Percentiles rank a stretch among this genome's conserved stretches.
Conservation (phyloP, 805 yeast species). For the Saccharomycopsis microspora region DNA sequence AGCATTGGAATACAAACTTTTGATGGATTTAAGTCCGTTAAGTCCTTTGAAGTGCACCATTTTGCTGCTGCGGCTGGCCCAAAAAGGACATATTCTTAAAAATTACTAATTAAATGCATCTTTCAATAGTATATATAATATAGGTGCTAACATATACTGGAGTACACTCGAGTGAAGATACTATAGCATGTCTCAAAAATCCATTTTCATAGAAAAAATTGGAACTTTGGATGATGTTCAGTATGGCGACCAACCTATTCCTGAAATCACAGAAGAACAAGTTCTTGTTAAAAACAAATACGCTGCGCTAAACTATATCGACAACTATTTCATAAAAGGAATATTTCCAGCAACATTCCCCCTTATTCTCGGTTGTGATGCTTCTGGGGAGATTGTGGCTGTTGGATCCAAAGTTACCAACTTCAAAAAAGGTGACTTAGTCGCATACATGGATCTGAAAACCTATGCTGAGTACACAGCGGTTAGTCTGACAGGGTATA, state of each 20-base stretch:
- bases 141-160: neutral
- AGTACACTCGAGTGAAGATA: neutral
- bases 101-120: too few species aligned
- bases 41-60: too few species aligned
- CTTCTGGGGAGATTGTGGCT: constrained; percentile 56
- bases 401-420: constrained; percentile 47
- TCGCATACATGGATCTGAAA: constrained; percentile 39
- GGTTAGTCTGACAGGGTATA: constrained; percentile 24
- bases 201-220: constrained; percentile 37
- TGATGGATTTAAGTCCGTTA: too few species aligned
- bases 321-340: constrained; percentile 73
- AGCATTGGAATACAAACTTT: too few species aligned
- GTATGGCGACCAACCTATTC: constrained; percentile 46
- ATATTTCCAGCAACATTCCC: constrained; percentile 57
- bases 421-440: constrained; percentile 57
- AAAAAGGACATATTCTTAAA: too few species aligned
- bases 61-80: too few species aligned
- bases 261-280: constrained; percentile 42
- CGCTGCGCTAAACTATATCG: constrained; percentile 77
- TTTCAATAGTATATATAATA: too few species aligned
- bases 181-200: constrained; percentile 34
- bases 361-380: constrained; percentile 59
- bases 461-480: constrained; percentile 72
- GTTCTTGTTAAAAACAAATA: constrained; percentile 62
- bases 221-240: constrained; percentile 52